Evolutionary conservation across 2,329 filamentous ascomycete genomes (phyloP), one percentile per base, ranked within the genome.

Genomic region (Xylariaceae sp.): DNA sequence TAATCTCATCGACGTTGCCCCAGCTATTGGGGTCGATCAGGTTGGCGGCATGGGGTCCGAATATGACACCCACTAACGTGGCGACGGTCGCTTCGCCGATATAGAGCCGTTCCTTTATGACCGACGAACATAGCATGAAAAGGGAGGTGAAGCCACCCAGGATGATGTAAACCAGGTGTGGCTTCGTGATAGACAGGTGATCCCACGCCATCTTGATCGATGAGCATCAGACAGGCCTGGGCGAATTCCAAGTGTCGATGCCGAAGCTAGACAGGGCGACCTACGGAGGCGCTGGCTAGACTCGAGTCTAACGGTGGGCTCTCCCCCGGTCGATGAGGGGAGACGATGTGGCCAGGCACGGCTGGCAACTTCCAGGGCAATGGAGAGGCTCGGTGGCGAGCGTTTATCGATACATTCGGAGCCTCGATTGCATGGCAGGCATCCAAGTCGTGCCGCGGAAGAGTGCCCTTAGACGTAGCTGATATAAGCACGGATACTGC

Each of bases 131-230:
- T 61, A 99, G 81, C 94, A 99, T 99, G 79, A 99, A 99, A 69
- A 99, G 80, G 62, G 89, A 92, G 67, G 94, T 99, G 79, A 99
- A 99, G 74, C 93, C 94, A 70, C 94, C 94, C 58, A 99, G 81
- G 76, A 99, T 97, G 77, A 97, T 91, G 77, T 99, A 99, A 66
- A 96, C 94, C 90, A 97, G 76, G 81, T 99, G 94, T 70, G 94
- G 90, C 80, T 88, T 89, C 77, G 95, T 97, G 78, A 97, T 87
- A 62, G 87, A 86, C 56, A 93, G 82, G 68, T 92, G 88, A 52
- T 88, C 82, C 89, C 89, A 92, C 63, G 86, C 87, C 88, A 92
- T 92, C 64, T 67, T 72, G 65, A 56, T 61, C 48, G 53, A 60
- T 15, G 56, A 54, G 52, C 55, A 62, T 50, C 51, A 53, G 42